Evolutionary conservation across 2,329 filamentous ascomycete species (phyloP).

Genomic region (Byssochlamys sp.): DNA sequence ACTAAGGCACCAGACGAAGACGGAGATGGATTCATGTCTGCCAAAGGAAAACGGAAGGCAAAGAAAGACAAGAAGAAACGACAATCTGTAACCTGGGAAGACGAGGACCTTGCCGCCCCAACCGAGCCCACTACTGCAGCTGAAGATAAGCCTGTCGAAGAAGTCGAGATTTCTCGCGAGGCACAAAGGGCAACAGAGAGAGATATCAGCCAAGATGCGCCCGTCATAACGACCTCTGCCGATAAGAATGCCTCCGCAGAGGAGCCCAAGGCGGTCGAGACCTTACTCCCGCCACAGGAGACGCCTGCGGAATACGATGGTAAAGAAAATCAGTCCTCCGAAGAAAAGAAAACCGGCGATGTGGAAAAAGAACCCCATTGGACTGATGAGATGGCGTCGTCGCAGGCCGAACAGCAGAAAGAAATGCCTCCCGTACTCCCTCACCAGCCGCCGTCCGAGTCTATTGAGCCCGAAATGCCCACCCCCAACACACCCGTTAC

Average conservation of each 20-base stretch:
- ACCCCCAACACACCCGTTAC: neutral
- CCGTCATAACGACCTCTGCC: conserved; percentile 7
- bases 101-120: conserved; percentile 7
- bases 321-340: conserved; percentile 38
- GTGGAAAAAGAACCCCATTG: conserved; percentile 31
- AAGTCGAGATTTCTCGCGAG: neutral
- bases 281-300: conserved; percentile 16
- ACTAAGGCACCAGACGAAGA: neutral
- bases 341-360: conserved; percentile 26
- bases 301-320: conserved; percentile 32
- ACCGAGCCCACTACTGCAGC: neutral
- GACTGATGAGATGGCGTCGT: conserved; percentile 37
- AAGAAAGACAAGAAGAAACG: conserved; percentile 37
- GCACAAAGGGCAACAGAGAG: conserved; percentile 2
- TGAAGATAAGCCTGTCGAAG: conserved; percentile 6
- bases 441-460: neutral
- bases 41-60: conserved; percentile 37
- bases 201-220: conserved; percentile 8
- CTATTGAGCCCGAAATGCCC: neutral
- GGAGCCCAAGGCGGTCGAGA: conserved; percentile 12
- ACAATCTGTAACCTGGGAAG: conserved; percentile 21
- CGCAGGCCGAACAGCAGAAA: conserved; percentile 34
- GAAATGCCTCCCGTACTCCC: conserved; percentile 15
- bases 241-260: conserved; percentile 13
- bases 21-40: conserved; percentile 15